A percentile compares a stretch with the other conserved stretches of the same genome.
Conservation (phyloP, 805 yeast species). For the Monosporozyma solicola region DNA sequence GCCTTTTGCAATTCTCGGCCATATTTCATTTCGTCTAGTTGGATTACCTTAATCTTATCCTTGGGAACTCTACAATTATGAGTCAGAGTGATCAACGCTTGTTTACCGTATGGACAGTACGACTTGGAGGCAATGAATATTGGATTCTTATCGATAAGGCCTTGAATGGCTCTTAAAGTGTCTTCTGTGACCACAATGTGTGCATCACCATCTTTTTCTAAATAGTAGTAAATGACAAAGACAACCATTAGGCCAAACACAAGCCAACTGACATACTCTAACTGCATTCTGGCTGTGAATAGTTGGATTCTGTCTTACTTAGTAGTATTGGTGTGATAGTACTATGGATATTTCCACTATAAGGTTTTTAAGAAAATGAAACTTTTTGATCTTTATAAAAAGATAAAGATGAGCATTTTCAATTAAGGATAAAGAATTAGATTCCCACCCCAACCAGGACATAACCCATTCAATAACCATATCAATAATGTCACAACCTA, state of each 20-base stretch:
- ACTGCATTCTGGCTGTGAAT: neutral
- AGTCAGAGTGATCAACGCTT: constrained; percentile 34
- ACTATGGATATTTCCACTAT: neutral
- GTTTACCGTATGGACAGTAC: constrained; percentile 57
- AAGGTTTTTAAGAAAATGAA: neutral
- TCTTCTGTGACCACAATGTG: constrained; percentile 47
- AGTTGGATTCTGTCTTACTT: neutral
- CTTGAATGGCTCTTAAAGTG: constrained; percentile 47
- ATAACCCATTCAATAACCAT: neutral
- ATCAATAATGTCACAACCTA: neutral
- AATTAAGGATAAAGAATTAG: neutral
- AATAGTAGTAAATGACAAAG: neutral
- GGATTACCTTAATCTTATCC: constrained; percentile 31
- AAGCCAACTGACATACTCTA: neutral
- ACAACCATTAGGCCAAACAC: neutral
- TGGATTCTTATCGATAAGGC: constrained; percentile 52
- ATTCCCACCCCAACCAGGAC: neutral
- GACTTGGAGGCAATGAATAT: constrained; percentile 77
- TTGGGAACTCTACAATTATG: constrained; percentile 37
- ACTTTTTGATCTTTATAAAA: neutral
- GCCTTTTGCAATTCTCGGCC: constrained; percentile 78
- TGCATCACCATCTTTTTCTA: neutral
- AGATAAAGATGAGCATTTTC: neutral
- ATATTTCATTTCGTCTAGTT: constrained; percentile 44
- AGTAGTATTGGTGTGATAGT: neutral